phyloP scores from a whole-genome alignment of 352 stramenopile genomes.

The Phytopythium litorale region DNA sequence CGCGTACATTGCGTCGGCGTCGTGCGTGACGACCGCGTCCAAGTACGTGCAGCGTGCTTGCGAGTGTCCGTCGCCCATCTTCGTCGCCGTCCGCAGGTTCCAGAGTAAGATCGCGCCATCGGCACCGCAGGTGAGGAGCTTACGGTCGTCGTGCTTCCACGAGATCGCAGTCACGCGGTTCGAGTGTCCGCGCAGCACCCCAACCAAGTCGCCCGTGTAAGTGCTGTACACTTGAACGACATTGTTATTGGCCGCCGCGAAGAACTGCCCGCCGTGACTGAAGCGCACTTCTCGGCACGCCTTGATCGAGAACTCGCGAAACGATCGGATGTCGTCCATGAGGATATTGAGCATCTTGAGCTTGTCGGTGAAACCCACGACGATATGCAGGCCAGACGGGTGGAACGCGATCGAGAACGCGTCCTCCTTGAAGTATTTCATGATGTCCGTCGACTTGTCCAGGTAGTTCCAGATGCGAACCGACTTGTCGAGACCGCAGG shows the following conservation, averaged over 20 bases:
- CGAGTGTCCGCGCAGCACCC: constrained; percentile 71
- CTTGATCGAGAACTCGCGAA: constrained; percentile 91
- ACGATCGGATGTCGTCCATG: constrained; percentile 92
- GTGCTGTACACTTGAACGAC: constrained; percentile 84
- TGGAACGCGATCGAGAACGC: constrained; percentile 88
- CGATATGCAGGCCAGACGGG: constrained; percentile 84
- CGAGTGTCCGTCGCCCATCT: constrained; percentile 75
- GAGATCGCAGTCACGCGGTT: constrained; percentile 78
- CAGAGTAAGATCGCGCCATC: constrained; percentile 78
- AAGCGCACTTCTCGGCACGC: constrained; percentile 90
- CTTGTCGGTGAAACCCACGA: constrained; percentile 93
- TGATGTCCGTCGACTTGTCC: constrained; percentile 88
- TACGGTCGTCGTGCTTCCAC: constrained; percentile 78
- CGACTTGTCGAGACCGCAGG: constrained; percentile 88
- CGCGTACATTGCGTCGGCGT: constrained; percentile 78
- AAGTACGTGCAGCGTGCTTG: constrained; percentile 74
- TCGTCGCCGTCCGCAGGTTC: constrained; percentile 68
- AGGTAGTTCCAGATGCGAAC: constrained; percentile 95
- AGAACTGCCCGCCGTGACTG: constrained; percentile 88
- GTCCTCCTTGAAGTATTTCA: constrained; percentile 91
- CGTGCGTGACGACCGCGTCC: constrained; percentile 52
- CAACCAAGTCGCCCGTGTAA: constrained; percentile 73
- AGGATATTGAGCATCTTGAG: constrained; percentile 93
- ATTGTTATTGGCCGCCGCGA: constrained; percentile 87
- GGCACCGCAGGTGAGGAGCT: constrained; percentile 66